Evolutionary conservation across 371 early-diverging fungal species (phyloP).

Genomic region (Smittium culicis): DNA sequence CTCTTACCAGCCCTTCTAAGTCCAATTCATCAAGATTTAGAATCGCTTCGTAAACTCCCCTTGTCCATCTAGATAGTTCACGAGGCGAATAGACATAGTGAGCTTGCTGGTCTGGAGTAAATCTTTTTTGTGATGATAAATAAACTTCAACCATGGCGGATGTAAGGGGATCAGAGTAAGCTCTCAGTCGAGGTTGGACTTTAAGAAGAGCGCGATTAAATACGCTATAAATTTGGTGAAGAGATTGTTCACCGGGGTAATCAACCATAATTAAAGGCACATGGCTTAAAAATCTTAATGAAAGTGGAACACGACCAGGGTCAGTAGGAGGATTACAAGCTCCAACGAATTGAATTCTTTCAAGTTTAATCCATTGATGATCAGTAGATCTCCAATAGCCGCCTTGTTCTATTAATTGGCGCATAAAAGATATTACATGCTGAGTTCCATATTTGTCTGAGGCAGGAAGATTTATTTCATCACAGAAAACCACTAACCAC

Average conservation of each 20-base stretch:
- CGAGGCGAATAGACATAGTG: slow-evolving; percentile 98
- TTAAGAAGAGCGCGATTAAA: slow-evolving; percentile 87
- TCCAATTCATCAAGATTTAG: slow-evolving; percentile 64
- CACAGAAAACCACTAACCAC: slow-evolving; percentile 97
- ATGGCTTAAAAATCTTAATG: slow-evolving; percentile 91
- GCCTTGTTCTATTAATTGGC: slow-evolving; percentile 87
- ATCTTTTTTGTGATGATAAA: slow-evolving; percentile 69
- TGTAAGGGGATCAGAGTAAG: slow-evolving; percentile 83
- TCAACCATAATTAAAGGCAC: slow-evolving; percentile 95
- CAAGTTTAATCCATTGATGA: slow-evolving; percentile 82
- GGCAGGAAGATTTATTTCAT: slow-evolving; percentile 96
- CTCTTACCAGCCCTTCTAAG: slow-evolving; percentile 78
- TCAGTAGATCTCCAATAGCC: slow-evolving; percentile 92
- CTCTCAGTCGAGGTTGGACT: slow-evolving; percentile 79
- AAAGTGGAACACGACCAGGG: slow-evolving; percentile 91
- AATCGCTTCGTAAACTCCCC: slow-evolving; percentile 92
- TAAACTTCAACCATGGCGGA: slow-evolving; percentile 96
- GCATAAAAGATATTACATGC: slow-evolving; percentile 88
- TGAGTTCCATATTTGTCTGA: slow-evolving; percentile 95
- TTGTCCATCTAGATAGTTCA: slow-evolving; percentile 96
- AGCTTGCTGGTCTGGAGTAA: slow-evolving; percentile 93
- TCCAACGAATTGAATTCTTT: slow-evolving; percentile 96
- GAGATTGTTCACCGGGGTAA: slow-evolving; percentile 86
- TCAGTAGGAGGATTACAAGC: slow-evolving; percentile 99
- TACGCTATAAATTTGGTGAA: slow-evolving; percentile 91